A percentile compares a stretch with the other conserved stretches of the same genome.
These are phyloP conservation scores for Kwoniella mangroviensis DNA, from an alignment of 768 basidiomycete genomes.

Conservation along the genomic window DNA sequence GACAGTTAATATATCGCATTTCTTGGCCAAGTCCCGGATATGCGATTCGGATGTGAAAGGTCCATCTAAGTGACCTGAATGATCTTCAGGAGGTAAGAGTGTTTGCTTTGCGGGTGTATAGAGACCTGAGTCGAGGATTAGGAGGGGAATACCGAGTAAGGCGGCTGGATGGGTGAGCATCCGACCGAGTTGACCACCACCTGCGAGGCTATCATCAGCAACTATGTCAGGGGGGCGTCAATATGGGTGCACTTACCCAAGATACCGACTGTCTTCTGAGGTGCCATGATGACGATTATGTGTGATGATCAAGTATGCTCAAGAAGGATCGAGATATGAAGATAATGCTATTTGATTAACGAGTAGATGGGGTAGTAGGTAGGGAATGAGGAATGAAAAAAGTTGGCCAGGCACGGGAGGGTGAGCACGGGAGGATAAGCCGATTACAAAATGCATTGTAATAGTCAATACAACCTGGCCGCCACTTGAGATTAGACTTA, in stretches of 20 bases:
- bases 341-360: neutral
- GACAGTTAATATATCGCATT: constrained; percentile 86
- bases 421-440: neutral
- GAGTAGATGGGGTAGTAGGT: neutral
- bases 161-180: constrained; percentile 93
- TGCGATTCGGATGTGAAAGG: constrained; percentile 79
- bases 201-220: constrained; percentile 50
- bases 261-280: constrained; percentile 56
- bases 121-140: constrained; percentile 84
- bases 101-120: constrained; percentile 86
- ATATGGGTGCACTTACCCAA: constrained; percentile 43
- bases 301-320: neutral
- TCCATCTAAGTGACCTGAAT: constrained; percentile 75
- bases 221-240: neutral
- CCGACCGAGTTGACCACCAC: constrained; percentile 95
- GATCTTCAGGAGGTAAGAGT: constrained; percentile 62
- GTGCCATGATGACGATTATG: constrained; percentile 33
- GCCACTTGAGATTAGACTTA: too few species aligned
- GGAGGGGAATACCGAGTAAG: constrained; percentile 77
- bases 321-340: neutral
- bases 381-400: neutral
- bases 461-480: neutral
- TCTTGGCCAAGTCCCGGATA: constrained; percentile 76
- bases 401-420: constrained; percentile 10
- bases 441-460: neutral